These are phyloP conservation scores for Pyrrhoderma lamaoense DNA, from an alignment of 1,284 basidiomycete genomes.

Conservation along the genomic window DNA sequence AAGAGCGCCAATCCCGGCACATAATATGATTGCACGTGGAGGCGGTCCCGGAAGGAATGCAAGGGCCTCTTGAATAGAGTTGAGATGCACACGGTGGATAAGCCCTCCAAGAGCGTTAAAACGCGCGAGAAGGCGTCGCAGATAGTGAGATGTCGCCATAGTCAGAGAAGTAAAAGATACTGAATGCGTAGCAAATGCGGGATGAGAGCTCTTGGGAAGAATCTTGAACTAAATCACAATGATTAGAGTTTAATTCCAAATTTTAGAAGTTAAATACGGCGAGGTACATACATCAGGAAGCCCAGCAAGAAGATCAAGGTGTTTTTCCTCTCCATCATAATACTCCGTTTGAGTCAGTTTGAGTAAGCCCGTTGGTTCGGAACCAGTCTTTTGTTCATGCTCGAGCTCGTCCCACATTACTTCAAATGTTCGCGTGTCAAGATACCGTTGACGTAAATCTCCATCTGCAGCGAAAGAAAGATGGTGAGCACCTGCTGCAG, in stretches of 20 bases:
- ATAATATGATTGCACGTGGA: constrained; percentile 3
- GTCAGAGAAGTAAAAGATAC: constrained; percentile 8
- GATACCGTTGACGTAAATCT: constrained; percentile 2
- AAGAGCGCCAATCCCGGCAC: constrained; percentile 5
- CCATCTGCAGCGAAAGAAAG: constrained; percentile 10
- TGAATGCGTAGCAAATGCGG: constrained; percentile 3
- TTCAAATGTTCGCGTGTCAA: constrained; percentile 9
- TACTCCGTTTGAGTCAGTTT: constrained; percentile 10
- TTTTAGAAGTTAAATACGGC: neutral
- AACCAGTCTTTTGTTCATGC: neutral
- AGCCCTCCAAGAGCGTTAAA: constrained; percentile 1
- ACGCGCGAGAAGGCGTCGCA: constrained; percentile 4
- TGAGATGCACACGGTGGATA: constrained; percentile 4
- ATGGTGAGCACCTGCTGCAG: constrained; percentile 10
- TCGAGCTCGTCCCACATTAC: constrained; percentile 9
- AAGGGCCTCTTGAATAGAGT: constrained; percentile 3
- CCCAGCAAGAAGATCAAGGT: constrained; percentile 3
- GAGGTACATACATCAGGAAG: constrained; percentile 3
- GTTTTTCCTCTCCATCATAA: constrained; percentile 8
- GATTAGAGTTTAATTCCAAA: neutral
- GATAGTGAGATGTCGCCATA: constrained; percentile 6
- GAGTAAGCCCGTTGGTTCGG: constrained; percentile 5
- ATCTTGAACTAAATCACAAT: constrained; percentile 1
- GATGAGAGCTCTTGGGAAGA: constrained; percentile 1
- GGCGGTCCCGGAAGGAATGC: neutral